These are phyloP conservation scores for Saccharomycopsis fermentans DNA, from an alignment of 805 yeast genomes.

Conservation along the genomic window DNA sequence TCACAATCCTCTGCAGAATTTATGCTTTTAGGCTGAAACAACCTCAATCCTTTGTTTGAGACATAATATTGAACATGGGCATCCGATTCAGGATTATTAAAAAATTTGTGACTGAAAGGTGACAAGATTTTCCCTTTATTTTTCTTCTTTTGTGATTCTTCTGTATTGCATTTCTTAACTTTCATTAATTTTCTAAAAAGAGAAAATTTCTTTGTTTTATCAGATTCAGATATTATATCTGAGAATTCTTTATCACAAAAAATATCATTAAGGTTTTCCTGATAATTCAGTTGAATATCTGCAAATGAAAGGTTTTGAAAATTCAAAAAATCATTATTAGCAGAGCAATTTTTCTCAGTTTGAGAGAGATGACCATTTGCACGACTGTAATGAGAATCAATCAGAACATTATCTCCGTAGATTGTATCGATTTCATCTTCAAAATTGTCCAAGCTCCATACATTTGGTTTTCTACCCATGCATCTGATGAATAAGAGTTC, in stretches of 20 bases:
- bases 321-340: conserved; percentile 24
- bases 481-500: conserved; percentile 50
- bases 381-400: background rate
- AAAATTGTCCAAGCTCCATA: conserved; percentile 50
- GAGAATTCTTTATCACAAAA: background rate
- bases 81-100: conserved; percentile 84
- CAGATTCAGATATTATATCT: background rate
- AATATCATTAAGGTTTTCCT: background rate
- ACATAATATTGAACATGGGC: conserved; percentile 72
- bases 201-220: background rate
- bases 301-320: conserved; percentile 12
- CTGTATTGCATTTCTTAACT: background rate
- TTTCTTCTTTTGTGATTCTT: background rate
- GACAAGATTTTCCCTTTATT: conserved; percentile 24
- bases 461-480: conserved; percentile 58
- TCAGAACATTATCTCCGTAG: background rate
- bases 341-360: conserved; percentile 19
- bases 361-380: conserved; percentile 21
- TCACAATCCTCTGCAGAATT: conserved; percentile 16
- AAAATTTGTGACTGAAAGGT: conserved; percentile 67
- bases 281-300: conserved; percentile 14
- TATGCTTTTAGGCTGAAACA: conserved; percentile 37
- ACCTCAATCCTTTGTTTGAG: conserved; percentile 52
- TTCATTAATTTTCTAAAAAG: background rate
- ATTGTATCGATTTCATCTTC: conserved; percentile 34